Evolutionary conservation across 2,329 filamentous ascomycete genomes (phyloP), one percentile per base, ranked within the genome.

Genomic region (Aspergillus ibericus): DNA sequence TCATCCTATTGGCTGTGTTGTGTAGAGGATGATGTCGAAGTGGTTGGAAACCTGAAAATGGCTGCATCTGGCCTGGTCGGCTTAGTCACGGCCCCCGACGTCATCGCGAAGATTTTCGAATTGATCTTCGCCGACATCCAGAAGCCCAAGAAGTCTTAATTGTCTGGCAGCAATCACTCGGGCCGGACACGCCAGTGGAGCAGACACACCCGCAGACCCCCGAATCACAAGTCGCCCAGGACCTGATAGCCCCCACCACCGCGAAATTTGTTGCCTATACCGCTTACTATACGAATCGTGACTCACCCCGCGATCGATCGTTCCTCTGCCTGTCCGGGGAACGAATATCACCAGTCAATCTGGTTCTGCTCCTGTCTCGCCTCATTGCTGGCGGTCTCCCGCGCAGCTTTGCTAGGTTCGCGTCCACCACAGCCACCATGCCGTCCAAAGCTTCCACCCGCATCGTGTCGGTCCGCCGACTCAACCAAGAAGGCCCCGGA

Each of bases 391-490:
- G 71, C 68, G 65, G 56, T 46, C 47, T 64, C 66, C 69, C 66
- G 69, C 66, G 67, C 65, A 69, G 66, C 64, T 63, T 69, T 60
- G 60, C 55, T 54, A 66, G 67, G 63, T 59, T 60, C 16, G 53
- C 68, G 35, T 68, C 56, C 8, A 64, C 66, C 64, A 49, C 66
- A 47, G 51, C 59, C 50, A 64, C 56, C 20, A 68, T 72, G 59
- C 63, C 63, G 20, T 50, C 61, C 34, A 62, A 60, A 49, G 59
- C 64, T 29, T 44, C 51, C 42, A 75, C 77, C 35, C 72, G 73
- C 34, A 72, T 78, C 47, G 62, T 75, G 25, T 70, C 76, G 9
- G 75, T 78, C 18, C 70, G 72, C 34, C 69, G 72, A 54, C 67
- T 78, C 25, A 77, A 73, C 64, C 58, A 70, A 40, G 68, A 73